Base-by-base conservation (phyloP, 2,329 filamentous ascomycete species). In the Onygenales sp. region DNA sequence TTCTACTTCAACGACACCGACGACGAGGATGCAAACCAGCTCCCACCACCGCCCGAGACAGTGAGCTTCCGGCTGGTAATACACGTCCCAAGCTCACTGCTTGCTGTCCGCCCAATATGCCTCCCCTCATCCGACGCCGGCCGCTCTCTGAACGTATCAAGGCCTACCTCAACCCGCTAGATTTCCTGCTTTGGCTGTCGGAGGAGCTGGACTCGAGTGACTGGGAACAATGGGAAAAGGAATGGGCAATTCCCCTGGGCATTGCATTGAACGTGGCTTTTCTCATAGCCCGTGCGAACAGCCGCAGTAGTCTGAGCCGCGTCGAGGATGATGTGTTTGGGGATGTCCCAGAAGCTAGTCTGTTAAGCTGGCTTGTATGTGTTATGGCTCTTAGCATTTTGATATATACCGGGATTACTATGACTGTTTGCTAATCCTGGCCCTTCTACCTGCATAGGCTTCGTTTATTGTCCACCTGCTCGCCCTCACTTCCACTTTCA, bases 151-250 rank as follows among this genome's bases (percentile, higher is more conserved):
- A 97, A 77, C 88, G 92, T 68, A 79, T 97, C 68, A 83, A 83
- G 66, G 79, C 87, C 53, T 83, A 83, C 68, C 75, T 96, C 55
- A 92, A 97, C 65, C 89, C 88, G 2, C 85, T 87, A 74, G 93
- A 98, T 71, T 87, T 92, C 64, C 74, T 93, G 52, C 82, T 98
- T 14, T 95, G 89, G 87, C 71, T 95, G 2, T 94, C 88, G 0
- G 92, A 97, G 67, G 88, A 95, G 71, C 80, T 98, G 56, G 91
- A 96, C 67, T 89, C 89, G 32, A 85, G 86, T 65, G 88, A 95
- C 62, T 94, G 90, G 84, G 88, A 96, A 61, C 88, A 92, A 17
- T 74, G 81, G 56, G 75, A 83, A 57, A 85, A 87, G 60, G 74
- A 83, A 37, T 86, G 88, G 68, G 87, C 88, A 31, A 81, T 83